Percentiles rank a stretch among this genome's conserved stretches.
These are phyloP conservation scores for Eucalyptus cloeziana DNA, from an alignment of 345 rosid genomes.

Conservation along the genomic window DNA sequence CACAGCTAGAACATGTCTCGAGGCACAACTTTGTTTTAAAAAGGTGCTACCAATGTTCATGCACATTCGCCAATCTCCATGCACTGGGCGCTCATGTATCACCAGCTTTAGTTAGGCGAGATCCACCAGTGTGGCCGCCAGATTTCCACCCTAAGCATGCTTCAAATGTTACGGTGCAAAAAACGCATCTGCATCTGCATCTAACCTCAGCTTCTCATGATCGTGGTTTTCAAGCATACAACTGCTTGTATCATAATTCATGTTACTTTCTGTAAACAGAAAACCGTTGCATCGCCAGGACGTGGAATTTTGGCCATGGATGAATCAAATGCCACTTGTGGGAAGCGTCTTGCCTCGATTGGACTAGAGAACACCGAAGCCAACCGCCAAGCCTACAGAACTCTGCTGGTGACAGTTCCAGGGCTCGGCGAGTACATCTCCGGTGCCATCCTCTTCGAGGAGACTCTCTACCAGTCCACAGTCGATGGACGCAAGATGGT, in stretches of 20 bases:
- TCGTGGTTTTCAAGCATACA: not conserved
- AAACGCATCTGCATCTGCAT: not conserved
- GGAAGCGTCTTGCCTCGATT: constrained; percentile 24
- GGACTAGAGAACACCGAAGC: constrained; percentile 29
- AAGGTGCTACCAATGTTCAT: not conserved
- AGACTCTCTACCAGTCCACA: constrained; percentile 28
- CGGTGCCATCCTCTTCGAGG: constrained; percentile 29
- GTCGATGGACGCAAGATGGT: constrained; percentile 16
- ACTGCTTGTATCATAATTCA: not conserved
- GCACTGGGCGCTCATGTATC: not conserved
- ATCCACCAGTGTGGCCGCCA: not conserved
- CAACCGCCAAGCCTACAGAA: constrained; percentile 22
- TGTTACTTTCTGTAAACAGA: not conserved
- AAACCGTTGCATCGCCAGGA: constrained; percentile 28
- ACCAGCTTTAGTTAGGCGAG: not conserved
- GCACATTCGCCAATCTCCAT: not conserved
- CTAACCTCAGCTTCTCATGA: not conserved
- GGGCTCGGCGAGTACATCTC: constrained; percentile 20
- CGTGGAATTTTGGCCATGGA: constrained; percentile 26
- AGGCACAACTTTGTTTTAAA: not conserved
- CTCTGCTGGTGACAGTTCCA: constrained; percentile 13
- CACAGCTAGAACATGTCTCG: not conserved
- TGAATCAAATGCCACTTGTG: constrained; percentile 21
- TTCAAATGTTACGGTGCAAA: not conserved
- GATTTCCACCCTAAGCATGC: not conserved